phyloP scores from a whole-genome alignment of 208 protist species.

The Herpetomonas muscarum region DNA sequence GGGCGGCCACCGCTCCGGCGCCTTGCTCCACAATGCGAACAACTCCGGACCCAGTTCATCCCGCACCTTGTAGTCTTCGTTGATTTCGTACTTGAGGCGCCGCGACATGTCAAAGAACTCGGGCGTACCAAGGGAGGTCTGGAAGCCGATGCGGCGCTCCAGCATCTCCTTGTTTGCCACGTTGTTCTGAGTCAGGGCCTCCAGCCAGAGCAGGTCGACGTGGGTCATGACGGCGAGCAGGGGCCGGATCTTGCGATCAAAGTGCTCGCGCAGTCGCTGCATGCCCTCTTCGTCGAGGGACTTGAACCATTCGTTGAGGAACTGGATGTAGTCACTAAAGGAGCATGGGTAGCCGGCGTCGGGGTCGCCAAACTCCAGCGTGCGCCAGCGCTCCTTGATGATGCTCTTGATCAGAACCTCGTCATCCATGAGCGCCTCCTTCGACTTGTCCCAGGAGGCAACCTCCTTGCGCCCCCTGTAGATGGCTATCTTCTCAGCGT shows the following conservation, averaged over 20 bases:
- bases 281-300: conserved; percentile 89
- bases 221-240: conserved; percentile 91
- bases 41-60: conserved; percentile 92
- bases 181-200: conserved; percentile 90
- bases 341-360: conserved; percentile 85
- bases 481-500: conserved; percentile 88
- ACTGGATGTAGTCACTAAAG: conserved; percentile 92
- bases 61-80: conserved; percentile 93
- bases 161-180: conserved; percentile 83
- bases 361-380: conserved; percentile 89
- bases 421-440: conserved; percentile 72
- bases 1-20: conserved; percentile 92
- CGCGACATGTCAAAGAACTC: conserved; percentile 94
- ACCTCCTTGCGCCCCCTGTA: conserved; percentile 64
- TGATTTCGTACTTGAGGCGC: conserved; percentile 90
- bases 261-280: conserved; percentile 89
- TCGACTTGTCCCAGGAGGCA: conserved; percentile 37
- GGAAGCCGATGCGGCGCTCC: conserved; percentile 85
- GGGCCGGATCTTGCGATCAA: conserved; percentile 88
- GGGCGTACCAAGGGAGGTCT: conserved; percentile 89
- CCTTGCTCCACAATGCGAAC: conserved; percentile 92
- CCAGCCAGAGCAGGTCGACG: conserved; percentile 88
- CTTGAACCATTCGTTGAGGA: conserved; percentile 94
- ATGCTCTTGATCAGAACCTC: conserved; percentile 80
- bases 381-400: conserved; percentile 87